Conservation (phyloP, 2,329 filamentous ascomycete species). For the Verticillium tricorpus region DNA sequence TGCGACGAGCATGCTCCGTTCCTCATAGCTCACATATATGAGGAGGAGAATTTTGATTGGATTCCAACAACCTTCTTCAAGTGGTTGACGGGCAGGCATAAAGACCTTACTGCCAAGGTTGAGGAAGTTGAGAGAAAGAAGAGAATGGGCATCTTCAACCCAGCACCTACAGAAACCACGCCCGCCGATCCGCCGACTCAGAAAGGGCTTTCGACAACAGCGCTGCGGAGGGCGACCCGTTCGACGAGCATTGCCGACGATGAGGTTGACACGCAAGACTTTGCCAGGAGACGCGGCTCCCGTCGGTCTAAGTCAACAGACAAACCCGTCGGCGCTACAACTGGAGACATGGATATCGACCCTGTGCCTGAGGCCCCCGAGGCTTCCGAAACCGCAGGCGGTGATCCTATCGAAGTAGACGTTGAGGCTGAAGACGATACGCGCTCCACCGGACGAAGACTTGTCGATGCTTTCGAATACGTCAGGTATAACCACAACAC, state of each 20-base stretch:
- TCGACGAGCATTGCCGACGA: neutral
- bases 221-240: neutral
- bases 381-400: neutral
- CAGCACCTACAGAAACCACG: neutral
- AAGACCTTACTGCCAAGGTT: slow-evolving; percentile 9
- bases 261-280: slow-evolving; percentile 3
- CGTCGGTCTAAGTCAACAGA: slow-evolving; percentile 9
- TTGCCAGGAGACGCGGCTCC: slow-evolving; percentile 1
- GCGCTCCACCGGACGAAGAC: slow-evolving; percentile 4
- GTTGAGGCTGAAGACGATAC: slow-evolving; percentile 4
- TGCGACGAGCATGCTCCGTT: slow-evolving; percentile 47
- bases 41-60: slow-evolving; percentile 35
- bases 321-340: slow-evolving; percentile 4
- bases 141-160: neutral
- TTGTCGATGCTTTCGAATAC: slow-evolving; percentile 21
- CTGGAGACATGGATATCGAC: slow-evolving; percentile 11
- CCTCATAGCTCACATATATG: slow-evolving; percentile 46
- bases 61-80: slow-evolving; percentile 39
- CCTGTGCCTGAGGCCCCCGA: neutral
- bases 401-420: neutral
- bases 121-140: slow-evolving; percentile 2
- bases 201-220: slow-evolving; percentile 8
- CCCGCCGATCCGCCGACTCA: slow-evolving; percentile 6
- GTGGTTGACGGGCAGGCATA: slow-evolving; percentile 38
- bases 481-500: slow-evolving; percentile 19